A percentile compares a stretch with the other conserved stretches of the same genome.
Conservation (phyloP, 208 protist species). For the Trichomonas gallinae region DNA sequence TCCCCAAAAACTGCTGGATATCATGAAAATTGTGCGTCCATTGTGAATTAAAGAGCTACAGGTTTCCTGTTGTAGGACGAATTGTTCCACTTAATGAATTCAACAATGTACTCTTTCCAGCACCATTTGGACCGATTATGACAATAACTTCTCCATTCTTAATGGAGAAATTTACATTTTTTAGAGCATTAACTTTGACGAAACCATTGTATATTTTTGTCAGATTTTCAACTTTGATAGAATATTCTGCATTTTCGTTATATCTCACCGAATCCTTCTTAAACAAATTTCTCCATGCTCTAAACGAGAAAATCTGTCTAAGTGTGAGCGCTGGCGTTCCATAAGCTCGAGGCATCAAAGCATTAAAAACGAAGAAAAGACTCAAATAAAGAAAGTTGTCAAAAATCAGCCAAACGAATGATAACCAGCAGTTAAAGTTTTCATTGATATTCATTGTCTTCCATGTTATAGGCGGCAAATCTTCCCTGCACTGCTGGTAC, state of each 20-base stretch:
- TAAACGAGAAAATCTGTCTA: not conserved
- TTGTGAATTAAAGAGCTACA: not conserved
- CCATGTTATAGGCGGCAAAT: not conserved
- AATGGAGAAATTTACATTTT: not conserved
- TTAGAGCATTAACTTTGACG: not conserved
- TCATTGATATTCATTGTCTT: not conserved
- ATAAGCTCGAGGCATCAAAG: not conserved
- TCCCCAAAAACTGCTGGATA: not conserved
- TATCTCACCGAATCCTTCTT: not conserved
- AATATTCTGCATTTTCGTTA: not conserved
- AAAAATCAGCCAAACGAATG: not conserved
- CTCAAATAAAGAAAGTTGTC: not conserved
- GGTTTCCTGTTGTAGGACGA: not conserved
- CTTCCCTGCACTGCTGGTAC: not conserved
- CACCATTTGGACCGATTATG: constrained; percentile 13
- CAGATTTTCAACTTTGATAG: too few relatives aligned
- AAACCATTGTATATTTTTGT: too few relatives aligned
- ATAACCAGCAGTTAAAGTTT: not conserved
- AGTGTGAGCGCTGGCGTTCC: not conserved
- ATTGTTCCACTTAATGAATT: not conserved
- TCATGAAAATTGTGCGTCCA: not conserved
- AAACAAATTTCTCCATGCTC: not conserved
- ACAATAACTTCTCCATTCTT: constrained; percentile 12
- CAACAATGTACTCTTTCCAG: not conserved
- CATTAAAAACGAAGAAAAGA: not conserved